Evolutionary conservation across 2,329 filamentous ascomycete genomes (phyloP).

Genomic region (Hymenoscyphus scutula): DNA sequence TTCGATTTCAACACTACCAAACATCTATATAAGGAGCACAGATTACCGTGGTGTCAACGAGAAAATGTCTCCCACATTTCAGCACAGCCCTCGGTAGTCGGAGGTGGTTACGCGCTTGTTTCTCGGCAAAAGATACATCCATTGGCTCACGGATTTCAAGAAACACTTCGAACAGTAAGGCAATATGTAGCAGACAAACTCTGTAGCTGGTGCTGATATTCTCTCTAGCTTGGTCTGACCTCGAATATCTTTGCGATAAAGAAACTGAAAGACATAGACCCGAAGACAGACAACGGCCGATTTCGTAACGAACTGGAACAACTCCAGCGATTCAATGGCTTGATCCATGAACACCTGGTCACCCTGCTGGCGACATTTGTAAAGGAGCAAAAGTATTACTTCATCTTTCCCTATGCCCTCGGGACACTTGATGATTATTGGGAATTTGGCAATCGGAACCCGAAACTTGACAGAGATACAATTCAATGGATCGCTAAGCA

Average conservation of each 20-base stretch:
- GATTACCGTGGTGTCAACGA: slow-evolving; percentile 10
- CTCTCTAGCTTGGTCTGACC: slow-evolving; percentile 9
- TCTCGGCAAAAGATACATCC: slow-evolving; percentile 12
- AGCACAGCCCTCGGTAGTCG: background rate
- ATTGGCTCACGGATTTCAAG: slow-evolving; percentile 10
- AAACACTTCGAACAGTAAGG: slow-evolving; percentile 8
- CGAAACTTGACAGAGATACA: background rate
- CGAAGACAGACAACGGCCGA: background rate
- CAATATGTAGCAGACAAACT: too few relatives aligned
- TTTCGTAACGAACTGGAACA: slow-evolving; percentile 12
- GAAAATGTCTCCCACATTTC: background rate
- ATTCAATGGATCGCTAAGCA: slow-evolving; percentile 13
- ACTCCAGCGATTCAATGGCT: slow-evolving; percentile 11
- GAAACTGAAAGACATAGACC: background rate
- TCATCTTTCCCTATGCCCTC: slow-evolving; percentile 34
- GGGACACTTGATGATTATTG: slow-evolving; percentile 28
- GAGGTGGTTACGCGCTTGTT: slow-evolving; percentile 13
- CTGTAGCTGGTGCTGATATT: background rate
- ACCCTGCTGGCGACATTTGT: slow-evolving; percentile 27
- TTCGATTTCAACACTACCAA: slow-evolving; percentile 9
- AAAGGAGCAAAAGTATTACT: slow-evolving; percentile 19
- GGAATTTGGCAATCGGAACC: slow-evolving; percentile 4
- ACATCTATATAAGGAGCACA: slow-evolving; percentile 1
- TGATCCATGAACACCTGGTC: slow-evolving; percentile 28
- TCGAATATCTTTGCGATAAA: slow-evolving; percentile 15